A percentile compares a stretch with the other conserved stretches of the same genome.
These are phyloP conservation scores for Fusarium foetens DNA, from an alignment of 2,329 filamentous ascomycete genomes.

Conservation along the genomic window DNA sequence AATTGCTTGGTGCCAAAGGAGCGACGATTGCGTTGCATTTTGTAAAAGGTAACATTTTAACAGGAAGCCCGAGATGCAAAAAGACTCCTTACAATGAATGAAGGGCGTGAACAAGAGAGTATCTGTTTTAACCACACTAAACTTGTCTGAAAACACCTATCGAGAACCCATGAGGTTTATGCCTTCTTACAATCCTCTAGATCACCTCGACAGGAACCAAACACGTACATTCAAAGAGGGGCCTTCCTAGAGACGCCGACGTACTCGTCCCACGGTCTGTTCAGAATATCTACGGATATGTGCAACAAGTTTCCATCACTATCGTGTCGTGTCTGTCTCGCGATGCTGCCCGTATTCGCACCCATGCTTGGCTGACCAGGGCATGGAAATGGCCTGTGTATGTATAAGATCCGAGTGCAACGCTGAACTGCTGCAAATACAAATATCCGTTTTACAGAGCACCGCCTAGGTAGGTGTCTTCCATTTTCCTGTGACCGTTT, in stretches of 20 bases:
- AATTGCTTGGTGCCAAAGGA: not conserved
- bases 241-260: not conserved
- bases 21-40: not conserved
- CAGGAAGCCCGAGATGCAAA: no score
- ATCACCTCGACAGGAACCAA: not conserved
- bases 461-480: not conserved
- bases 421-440: not conserved
- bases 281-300: not conserved
- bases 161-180: not conserved
- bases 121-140: not conserved
- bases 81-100: not conserved
- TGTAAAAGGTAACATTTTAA: not conserved
- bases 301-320: constrained; percentile 8
- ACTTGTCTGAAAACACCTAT: not conserved
- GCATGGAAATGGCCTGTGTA: constrained; percentile 9
- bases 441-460: constrained; percentile 10
- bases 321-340: constrained; percentile 18
- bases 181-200: not conserved
- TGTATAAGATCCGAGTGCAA: constrained; percentile 28
- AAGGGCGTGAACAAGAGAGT: not conserved
- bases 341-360: constrained; percentile 38
- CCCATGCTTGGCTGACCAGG: constrained; percentile 18
- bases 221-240: not conserved
- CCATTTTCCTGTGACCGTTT: not conserved
- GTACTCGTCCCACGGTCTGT: constrained; percentile 4